Conservation (phyloP, 345 rosid species). For the Psidium friedrichsthalianum region DNA sequence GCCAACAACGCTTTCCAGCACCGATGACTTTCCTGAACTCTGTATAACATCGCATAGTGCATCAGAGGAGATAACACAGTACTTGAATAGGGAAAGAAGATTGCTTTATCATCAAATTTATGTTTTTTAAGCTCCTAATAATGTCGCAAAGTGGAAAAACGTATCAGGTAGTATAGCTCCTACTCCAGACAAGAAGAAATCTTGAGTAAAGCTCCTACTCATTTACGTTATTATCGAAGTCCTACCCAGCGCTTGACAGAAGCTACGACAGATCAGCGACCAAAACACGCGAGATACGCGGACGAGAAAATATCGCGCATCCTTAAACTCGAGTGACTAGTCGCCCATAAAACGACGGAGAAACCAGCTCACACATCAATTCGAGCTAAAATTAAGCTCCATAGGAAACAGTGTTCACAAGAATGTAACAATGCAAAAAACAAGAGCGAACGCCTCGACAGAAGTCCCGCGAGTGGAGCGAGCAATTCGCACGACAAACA, state of each 20-base stretch:
- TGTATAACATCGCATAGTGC: constrained; percentile 6
- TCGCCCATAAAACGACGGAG: background rate
- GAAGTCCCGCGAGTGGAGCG: background rate
- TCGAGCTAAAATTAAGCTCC: background rate
- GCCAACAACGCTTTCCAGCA: constrained; percentile 91
- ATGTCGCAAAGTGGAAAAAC: background rate
- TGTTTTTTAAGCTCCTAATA: background rate
- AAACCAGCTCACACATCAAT: background rate
- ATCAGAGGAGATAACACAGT: background rate
- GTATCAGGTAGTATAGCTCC: background rate
- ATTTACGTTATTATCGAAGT: background rate
- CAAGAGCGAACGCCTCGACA: background rate
- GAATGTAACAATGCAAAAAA: background rate
- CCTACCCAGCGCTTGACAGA: background rate
- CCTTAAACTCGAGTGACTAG: background rate
- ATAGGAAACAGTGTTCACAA: background rate
- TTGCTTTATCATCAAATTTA: background rate
- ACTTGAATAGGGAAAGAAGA: background rate
- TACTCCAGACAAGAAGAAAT: background rate
- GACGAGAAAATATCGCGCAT: background rate
- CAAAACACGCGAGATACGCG: background rate
- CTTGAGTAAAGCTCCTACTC: background rate
- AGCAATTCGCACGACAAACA: background rate
- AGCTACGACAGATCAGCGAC: background rate
- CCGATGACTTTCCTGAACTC: constrained; percentile 99